Evolutionary conservation across 106 monocot genomes (phyloP).

Genomic region (Dioscorea dumetorum): DNA sequence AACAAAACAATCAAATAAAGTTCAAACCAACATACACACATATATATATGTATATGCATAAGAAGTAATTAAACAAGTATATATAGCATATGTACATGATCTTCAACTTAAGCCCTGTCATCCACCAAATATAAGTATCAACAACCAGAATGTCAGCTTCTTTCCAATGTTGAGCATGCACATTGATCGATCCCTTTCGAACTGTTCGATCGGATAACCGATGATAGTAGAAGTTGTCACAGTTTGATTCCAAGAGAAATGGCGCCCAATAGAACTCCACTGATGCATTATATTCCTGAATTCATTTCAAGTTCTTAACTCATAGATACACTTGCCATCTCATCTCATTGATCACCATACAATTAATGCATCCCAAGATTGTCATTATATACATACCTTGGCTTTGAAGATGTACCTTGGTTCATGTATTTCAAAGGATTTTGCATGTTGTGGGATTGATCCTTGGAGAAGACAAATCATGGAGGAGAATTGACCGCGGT

Average conservation of each 20-base stretch:
- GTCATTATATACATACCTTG: not conserved
- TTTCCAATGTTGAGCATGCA: not conserved
- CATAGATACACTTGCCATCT: not conserved
- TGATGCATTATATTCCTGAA: slow-evolving; percentile 9
- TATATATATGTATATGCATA: not conserved
- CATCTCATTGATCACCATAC: too few species aligned
- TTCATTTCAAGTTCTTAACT: not conserved
- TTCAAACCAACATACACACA: not conserved
- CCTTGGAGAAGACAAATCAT: slow-evolving; percentile 3
- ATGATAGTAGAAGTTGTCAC: not conserved
- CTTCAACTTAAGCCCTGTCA: not conserved
- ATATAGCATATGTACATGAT: not conserved
- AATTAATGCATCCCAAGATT: too few species aligned
- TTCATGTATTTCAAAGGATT: too few species aligned
- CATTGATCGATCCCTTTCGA: not conserved
- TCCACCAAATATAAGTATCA: not conserved
- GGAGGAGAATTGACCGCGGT: not conserved
- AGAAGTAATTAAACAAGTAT: not conserved
- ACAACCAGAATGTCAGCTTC: not conserved
- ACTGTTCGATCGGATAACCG: not conserved
- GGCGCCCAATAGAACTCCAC: not conserved
- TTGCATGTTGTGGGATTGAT: not conserved
- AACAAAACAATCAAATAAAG: not conserved
- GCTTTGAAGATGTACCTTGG: slow-evolving; percentile 1
- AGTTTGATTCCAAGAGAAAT: not conserved